Base-by-base conservation (phyloP, 116 monocot genomes). In the Posidonia oceanica region DNA sequence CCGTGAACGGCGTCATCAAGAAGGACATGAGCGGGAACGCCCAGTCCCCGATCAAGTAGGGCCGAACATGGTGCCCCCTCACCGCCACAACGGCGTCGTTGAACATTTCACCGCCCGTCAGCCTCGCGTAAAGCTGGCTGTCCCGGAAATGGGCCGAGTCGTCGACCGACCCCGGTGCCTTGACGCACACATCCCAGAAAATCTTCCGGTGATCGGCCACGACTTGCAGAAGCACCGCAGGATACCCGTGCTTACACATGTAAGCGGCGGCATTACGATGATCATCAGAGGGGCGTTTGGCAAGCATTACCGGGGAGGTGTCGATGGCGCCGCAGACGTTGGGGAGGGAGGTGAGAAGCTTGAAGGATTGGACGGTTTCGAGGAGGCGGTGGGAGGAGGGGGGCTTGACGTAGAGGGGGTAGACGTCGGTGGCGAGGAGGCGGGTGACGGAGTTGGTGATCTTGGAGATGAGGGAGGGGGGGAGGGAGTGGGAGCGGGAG, bases 161-260 rank as follows among this genome's bases (percentile, higher is more conserved):
- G 15, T 82, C 81, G 14, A 78, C 70, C 11, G 84, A 75, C 1
- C 87, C 90, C 3, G 90, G 87, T 3, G 90, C 81, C 15, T 64
- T 72, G 59, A 87, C 82, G 57, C 90, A 87, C 6, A 80, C 90
- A 55, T 90, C 90, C 71, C 79, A 80, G 78, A 90, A 90, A 56
- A 86, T 71, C 75, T 76, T 77, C 39, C 80, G 63, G 67, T 75
- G 72, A 72, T 90, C 90, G 23, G 86, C 86, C 20, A 90, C 86
- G 0, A 62, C 81, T 70, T 86, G 90, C 69, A 90, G 84, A 37
- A 86, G 86, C 3, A 90, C 69, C 38, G 90, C 78, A 18, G 90
- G 90, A 71, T 76, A 86, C 6, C 76, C 76, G 39, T 78, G 42
- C 2, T 76, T 75, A 71, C 69, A 62, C 5, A 60, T 48, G 58